Conservation (phyloP, 1,284 basidiomycete genomes). For the Ganoderma resinaceum region DNA sequence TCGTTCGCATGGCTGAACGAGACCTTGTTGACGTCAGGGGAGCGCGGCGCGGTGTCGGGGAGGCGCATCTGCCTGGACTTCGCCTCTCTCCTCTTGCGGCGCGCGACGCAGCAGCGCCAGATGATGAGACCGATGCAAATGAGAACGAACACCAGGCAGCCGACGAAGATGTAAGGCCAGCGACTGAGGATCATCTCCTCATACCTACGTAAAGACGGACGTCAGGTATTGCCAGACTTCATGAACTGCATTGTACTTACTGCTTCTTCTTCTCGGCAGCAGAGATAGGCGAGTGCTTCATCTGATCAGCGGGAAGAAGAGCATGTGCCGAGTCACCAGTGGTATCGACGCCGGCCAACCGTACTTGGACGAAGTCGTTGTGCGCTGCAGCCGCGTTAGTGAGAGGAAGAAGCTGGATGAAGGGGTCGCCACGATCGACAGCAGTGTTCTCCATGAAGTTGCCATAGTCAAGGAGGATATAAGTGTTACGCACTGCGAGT, state of each 20-base stretch:
- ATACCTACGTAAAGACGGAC: constrained; percentile 26
- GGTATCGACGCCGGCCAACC: constrained; percentile 57
- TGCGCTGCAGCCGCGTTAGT: constrained; percentile 49
- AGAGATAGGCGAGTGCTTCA: constrained; percentile 69
- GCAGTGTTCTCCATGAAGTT: constrained; percentile 54
- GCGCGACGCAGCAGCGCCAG: constrained; percentile 69
- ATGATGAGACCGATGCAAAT: constrained; percentile 41
- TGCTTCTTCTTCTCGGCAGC: constrained; percentile 72
- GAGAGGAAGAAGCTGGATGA: constrained; percentile 64
- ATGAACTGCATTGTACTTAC: constrained; percentile 39
- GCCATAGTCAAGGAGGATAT: constrained; percentile 66
- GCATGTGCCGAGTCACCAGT: constrained; percentile 41
- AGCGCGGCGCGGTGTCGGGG: constrained; percentile 24
- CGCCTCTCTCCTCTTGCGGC: constrained; percentile 32
- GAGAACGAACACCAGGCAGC: constrained; percentile 61
- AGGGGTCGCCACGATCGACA: constrained; percentile 52
- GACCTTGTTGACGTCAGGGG: constrained; percentile 17
- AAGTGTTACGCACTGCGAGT: constrained; percentile 70
- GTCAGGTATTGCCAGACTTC: neutral
- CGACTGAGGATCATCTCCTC: constrained; percentile 73
- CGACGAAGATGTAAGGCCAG: constrained; percentile 79
- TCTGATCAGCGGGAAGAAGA: constrained; percentile 60
- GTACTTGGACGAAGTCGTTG: constrained; percentile 57
- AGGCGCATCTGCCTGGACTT: constrained; percentile 17
- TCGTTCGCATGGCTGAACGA: constrained; percentile 26